Conservation (phyloP, 345 rosid species). For the Crucihimalaya himalaica region DNA sequence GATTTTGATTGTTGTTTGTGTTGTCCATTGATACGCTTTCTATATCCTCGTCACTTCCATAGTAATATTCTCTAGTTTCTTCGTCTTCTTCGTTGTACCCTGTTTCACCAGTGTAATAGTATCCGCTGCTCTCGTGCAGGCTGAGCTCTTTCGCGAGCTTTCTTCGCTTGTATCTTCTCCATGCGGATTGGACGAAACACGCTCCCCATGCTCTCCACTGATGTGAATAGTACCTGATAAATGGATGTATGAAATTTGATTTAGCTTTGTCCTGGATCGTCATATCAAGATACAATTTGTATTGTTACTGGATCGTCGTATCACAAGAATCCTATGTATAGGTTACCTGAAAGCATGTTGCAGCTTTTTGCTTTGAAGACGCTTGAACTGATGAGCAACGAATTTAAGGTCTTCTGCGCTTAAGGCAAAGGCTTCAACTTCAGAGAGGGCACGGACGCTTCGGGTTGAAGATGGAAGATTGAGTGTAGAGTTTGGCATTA, state of each 20-base stretch:
- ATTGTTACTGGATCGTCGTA: background rate
- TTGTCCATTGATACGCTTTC: slow-evolving; percentile 25
- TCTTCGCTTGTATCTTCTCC: slow-evolving; percentile 75
- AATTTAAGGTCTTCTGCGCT: slow-evolving; percentile 83
- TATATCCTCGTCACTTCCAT: slow-evolving; percentile 34
- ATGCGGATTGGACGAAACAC: slow-evolving; percentile 79
- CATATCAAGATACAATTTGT: background rate
- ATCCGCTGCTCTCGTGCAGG: slow-evolving; percentile 43
- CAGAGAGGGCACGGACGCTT: slow-evolving; percentile 68
- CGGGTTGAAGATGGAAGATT: slow-evolving; percentile 79
- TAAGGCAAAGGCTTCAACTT: slow-evolving; percentile 91
- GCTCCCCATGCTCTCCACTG: slow-evolving; percentile 96
- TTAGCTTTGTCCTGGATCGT: slow-evolving; percentile 36
- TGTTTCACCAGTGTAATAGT: slow-evolving; percentile 39
- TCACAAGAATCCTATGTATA: background rate
- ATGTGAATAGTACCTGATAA: slow-evolving; percentile 71
- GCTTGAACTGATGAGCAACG: slow-evolving; percentile 84
- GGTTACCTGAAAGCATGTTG: slow-evolving; percentile 89
- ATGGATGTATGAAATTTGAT: background rate
- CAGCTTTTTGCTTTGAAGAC: slow-evolving; percentile 84
- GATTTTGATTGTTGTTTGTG: slow-evolving; percentile 40
- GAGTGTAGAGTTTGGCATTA: slow-evolving; percentile 69
- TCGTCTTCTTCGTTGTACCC: slow-evolving; percentile 38
- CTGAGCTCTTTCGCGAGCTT: slow-evolving; percentile 61
- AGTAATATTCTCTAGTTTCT: slow-evolving; percentile 36